phyloP scores from a whole-genome alignment of 164 flowering plant genomes.

The Magnolia officinalis region DNA sequence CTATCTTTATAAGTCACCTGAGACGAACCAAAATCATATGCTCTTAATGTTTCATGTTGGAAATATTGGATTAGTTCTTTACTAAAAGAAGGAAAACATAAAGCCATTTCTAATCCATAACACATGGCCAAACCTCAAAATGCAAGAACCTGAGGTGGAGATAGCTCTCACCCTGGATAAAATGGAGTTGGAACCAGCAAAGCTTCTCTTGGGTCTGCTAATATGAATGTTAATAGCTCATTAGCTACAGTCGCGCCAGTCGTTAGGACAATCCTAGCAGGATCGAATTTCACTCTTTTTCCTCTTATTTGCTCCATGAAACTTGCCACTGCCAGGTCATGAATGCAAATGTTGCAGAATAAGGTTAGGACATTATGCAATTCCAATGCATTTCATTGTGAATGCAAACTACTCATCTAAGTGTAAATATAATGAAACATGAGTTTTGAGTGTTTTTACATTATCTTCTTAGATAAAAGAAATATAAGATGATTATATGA shows the following conservation, averaged over 20 bases:
- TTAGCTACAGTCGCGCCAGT: slow-evolving; percentile 18
- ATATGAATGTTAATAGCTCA: slow-evolving; percentile 51
- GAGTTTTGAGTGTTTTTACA: background rate
- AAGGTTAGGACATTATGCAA: background rate
- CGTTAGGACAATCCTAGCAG: slow-evolving; percentile 64
- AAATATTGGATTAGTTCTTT: background rate
- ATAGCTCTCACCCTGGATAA: slow-evolving; percentile 71
- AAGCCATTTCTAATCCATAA: background rate
- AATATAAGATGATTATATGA: no score
- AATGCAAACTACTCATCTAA: background rate
- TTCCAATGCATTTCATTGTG: background rate
- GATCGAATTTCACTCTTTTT: slow-evolving; percentile 70
- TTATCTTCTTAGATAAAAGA: background rate
- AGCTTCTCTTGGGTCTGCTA: slow-evolving; percentile 61
- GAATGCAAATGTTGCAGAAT: background rate
- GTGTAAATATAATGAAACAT: background rate
- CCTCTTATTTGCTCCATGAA: slow-evolving; percentile 94
- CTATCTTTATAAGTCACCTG: no score
- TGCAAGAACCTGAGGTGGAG: background rate
- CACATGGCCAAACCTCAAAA: background rate
- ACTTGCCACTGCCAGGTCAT: slow-evolving; percentile 68
- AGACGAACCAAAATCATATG: background rate
- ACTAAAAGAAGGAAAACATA: no score
- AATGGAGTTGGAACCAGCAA: slow-evolving; percentile 69
- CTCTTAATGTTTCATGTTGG: background rate